Conservation (phyloP, 495 filamentous ascomycete genomes). For the Penicillium argentinense region DNA sequence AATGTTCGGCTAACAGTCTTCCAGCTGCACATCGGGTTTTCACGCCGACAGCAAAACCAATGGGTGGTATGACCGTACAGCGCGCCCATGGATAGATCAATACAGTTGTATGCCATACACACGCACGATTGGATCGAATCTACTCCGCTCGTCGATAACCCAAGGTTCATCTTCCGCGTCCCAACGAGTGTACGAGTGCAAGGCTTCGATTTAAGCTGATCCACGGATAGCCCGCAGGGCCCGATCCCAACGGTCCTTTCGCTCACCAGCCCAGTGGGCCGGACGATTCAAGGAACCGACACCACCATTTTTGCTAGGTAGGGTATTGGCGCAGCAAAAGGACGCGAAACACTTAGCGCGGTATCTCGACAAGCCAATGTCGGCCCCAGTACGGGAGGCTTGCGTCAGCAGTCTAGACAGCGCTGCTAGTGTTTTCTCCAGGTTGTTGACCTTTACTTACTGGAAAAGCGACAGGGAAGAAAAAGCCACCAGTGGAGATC, state of each 20-base stretch:
- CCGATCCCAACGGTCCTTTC: background rate
- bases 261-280: no score
- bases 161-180: background rate
- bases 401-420: background rate
- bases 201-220: background rate
- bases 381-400: background rate
- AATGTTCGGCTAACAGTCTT: no score
- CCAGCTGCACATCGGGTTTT: no score
- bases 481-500: background rate
- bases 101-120: background rate
- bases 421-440: background rate
- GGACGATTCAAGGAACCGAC: background rate
- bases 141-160: constrained; percentile 11
- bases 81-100: constrained; percentile 6
- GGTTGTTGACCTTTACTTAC: no score
- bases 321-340: no score
- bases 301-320: no score
- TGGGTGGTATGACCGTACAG: constrained; percentile 7
- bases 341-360: background rate
- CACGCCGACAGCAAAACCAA: background rate
- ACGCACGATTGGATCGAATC: constrained; percentile 15
- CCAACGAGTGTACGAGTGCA: no score
- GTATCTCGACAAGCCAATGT: background rate
- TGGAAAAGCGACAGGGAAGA: no score
- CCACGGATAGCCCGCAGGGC: constrained; percentile 7